Evolutionary conservation across 306 rosid species (phyloP), one percentile per base, ranked within the genome.

Genomic region (Quercus mongolica): DNA sequence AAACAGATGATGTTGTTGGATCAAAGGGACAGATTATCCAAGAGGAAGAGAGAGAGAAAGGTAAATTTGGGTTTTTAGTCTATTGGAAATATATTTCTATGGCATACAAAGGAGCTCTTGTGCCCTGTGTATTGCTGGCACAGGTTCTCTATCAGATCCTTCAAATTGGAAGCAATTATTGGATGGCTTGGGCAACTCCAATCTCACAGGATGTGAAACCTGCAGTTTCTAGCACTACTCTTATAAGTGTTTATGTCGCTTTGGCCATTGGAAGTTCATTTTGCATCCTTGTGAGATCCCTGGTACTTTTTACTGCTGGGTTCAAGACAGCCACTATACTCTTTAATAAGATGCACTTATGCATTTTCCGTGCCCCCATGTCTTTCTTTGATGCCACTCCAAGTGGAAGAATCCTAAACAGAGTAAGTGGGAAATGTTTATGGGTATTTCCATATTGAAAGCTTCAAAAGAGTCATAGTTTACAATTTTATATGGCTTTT

Each of bases 181-280:
- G 93, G 96, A 91, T 89, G 91, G 90, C 94, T 71, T 91, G 81
- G 89, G 94, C 96, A 73, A 83, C 84, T 80, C 94, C 93, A n/a
- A 78, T 80, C 33, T 87, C 96, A 12, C 31, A 49, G 44, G 86
- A 74, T 25, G 75, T 38, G 21, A 81, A 84, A 33, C 83, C 89
- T 25, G 44, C 81, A 35, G 87, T 86, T 59, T 41, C 21, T 35
- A 65, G 64, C 73, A 68, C 76, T 30, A 79, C 15, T 13, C 91
- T 89, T 49, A 75, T 89, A 56, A 18, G 56, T 6, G 87, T 87
- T 20, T 89, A 87, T 55, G 81, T 81, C 61, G 89, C 82, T 73
- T 78, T 89, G 84, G 77, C 90, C 1, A 18, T 87, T 64, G 93
- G 88, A 76, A 82, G 89, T 77, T 86, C 96, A 12, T 26, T 89